Conservation (phyloP, 1,284 basidiomycete species). For the Cryptococcus sp. region DNA sequence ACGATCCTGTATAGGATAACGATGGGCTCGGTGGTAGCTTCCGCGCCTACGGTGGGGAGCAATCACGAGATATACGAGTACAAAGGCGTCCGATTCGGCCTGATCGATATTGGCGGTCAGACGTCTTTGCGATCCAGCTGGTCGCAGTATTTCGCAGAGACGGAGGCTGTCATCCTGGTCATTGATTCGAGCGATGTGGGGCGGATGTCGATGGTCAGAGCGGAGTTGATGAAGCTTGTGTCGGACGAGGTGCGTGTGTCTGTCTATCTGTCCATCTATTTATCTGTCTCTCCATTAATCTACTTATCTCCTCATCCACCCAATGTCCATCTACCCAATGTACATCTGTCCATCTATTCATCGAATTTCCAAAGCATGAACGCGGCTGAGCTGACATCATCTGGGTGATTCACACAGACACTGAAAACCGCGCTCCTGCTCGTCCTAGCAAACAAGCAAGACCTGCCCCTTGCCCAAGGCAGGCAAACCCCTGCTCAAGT, state of each 20-base stretch:
- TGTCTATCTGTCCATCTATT: not conserved
- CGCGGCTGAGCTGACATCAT: not conserved
- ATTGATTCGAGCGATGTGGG: slow-evolving; percentile 58
- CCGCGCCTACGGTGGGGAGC: slow-evolving; percentile 57
- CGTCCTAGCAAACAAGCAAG: slow-evolving; percentile 59
- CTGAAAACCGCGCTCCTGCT: slow-evolving; percentile 54
- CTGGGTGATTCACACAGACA: slow-evolving; percentile 31
- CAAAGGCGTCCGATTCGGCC: slow-evolving; percentile 57
- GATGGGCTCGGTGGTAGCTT: slow-evolving; percentile 58
- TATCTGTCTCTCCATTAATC: not conserved
- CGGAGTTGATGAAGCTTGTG: slow-evolving; percentile 55
- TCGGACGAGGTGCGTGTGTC: slow-evolving; percentile 43
- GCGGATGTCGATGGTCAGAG: slow-evolving; percentile 53
- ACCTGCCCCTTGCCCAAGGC: slow-evolving; percentile 51
- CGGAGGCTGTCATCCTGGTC: slow-evolving; percentile 57
- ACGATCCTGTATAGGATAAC: slow-evolving; percentile 59
- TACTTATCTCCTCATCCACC: too few species aligned
- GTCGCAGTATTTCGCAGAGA: slow-evolving; percentile 55
- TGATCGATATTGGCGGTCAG: slow-evolving; percentile 58
- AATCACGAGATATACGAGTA: slow-evolving; percentile 57
- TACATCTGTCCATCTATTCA: not conserved
- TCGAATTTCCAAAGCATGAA: not conserved
- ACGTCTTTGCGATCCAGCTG: slow-evolving; percentile 53
- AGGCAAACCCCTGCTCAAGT: slow-evolving; percentile 56
- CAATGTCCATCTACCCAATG: not conserved